Percentiles rank a stretch among this genome's conserved stretches.
phyloP scores from a whole-genome alignment of 1,139 yeast species.

The Magnusiomyces starmeri region DNA sequence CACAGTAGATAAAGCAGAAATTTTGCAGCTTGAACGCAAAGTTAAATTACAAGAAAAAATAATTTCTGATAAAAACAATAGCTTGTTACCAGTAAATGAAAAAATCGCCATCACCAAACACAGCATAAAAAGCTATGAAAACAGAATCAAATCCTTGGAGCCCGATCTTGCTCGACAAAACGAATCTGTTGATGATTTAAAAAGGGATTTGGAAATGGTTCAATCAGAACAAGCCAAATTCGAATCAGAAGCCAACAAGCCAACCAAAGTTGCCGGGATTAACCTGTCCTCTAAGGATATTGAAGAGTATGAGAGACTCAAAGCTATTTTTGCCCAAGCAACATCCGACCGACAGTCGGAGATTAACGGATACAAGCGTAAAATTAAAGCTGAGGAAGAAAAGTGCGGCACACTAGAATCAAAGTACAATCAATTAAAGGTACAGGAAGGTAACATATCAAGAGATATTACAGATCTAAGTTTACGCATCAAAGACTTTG shows the following conservation, averaged over 20 bases:
- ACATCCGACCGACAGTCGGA: slow-evolving; percentile 28
- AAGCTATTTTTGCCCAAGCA: slow-evolving; percentile 42
- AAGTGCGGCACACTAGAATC: slow-evolving; percentile 25
- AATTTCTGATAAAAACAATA: slow-evolving; percentile 43
- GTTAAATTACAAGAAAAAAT: slow-evolving; percentile 31
- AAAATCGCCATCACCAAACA: slow-evolving; percentile 43
- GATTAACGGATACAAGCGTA: slow-evolving; percentile 25
- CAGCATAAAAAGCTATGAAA: slow-evolving; percentile 44
- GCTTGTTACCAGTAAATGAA: slow-evolving; percentile 51
- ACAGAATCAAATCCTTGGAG: slow-evolving; percentile 47
- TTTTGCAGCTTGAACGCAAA: slow-evolving; percentile 7
- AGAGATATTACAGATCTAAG: slow-evolving; percentile 33
- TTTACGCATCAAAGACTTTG: slow-evolving; percentile 10
- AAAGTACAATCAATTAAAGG: slow-evolving; percentile 25
- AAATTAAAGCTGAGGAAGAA: slow-evolving; percentile 27
- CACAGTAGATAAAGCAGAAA: not conserved
- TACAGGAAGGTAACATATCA: slow-evolving; percentile 19
- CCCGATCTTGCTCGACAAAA: slow-evolving; percentile 51
- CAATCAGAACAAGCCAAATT: slow-evolving; percentile 40
- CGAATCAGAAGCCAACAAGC: slow-evolving; percentile 38
- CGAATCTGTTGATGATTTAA: slow-evolving; percentile 37
- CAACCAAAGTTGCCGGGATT: slow-evolving; percentile 25
- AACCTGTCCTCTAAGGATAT: slow-evolving; percentile 46
- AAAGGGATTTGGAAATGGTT: slow-evolving; percentile 45
- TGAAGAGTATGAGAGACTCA: slow-evolving; percentile 52